These are phyloP conservation scores for Metschnikowia lunata DNA, from an alignment of 805 yeast genomes.

Conservation along the genomic window DNA sequence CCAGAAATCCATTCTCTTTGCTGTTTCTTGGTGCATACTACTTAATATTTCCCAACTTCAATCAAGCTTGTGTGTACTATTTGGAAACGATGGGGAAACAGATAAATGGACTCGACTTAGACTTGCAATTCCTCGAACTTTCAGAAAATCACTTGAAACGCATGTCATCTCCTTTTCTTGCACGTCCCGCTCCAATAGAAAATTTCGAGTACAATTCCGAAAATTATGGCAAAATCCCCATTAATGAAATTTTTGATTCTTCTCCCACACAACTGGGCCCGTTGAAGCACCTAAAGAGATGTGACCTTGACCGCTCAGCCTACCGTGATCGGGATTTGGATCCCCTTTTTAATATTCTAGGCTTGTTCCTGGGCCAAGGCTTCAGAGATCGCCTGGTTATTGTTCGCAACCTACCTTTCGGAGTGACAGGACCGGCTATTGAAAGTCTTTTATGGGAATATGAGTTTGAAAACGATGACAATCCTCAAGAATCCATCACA, in stretches of 20 bases:
- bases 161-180: conserved; percentile 30
- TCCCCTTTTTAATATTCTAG: conserved; percentile 16
- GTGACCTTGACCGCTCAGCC: conserved; percentile 7
- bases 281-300: neutral
- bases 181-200: conserved; percentile 4
- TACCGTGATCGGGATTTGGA: conserved; percentile 6
- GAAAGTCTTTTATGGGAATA: conserved; percentile 47
- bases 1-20: conserved; percentile 45
- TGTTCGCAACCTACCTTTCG: conserved; percentile 46
- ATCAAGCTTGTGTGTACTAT: conserved; percentile 50
- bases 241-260: conserved; percentile 4
- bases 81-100: conserved; percentile 46
- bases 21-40: conserved; percentile 47
- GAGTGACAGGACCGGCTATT: conserved; percentile 34
- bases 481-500: conserved; percentile 19
- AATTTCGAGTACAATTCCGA: conserved; percentile 4
- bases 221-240: conserved; percentile 2
- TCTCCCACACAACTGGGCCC: conserved; percentile 7
- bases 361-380: conserved; percentile 17
- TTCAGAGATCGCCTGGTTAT: conserved; percentile 28
- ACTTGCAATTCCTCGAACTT: conserved; percentile 42
- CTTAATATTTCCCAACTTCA: conserved; percentile 44
- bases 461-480: conserved; percentile 29
- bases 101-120: conserved; percentile 47
- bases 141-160: conserved; percentile 20